These are phyloP conservation scores for Theileria annulata DNA, from an alignment of 169 alveolate species.

Conservation along the genomic window DNA sequence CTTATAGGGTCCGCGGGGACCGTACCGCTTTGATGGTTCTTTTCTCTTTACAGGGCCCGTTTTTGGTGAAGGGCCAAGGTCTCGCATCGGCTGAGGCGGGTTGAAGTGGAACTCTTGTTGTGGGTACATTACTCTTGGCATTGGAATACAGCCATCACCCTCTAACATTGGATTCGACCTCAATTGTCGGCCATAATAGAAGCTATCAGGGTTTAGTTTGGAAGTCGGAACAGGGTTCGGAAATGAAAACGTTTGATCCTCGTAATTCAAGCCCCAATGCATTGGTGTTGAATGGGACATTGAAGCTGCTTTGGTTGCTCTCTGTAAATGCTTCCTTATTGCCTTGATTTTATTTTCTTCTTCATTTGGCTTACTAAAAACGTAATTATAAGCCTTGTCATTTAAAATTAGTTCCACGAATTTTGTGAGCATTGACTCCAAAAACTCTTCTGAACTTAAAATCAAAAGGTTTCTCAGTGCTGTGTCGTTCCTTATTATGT, in stretches of 20 bases:
- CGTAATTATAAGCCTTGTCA: conserved; percentile 6
- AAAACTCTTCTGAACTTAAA: conserved; percentile 15
- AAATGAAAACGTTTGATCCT: conserved; percentile 1
- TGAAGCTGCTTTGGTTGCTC: conserved; percentile 17
- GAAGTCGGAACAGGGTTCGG: conserved; percentile 32
- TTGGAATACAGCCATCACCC: conserved; percentile 16
- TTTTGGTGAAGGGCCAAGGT: background rate
- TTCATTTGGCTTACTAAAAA: background rate
- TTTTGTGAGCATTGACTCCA: conserved; percentile 7
- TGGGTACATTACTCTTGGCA: conserved; percentile 25
- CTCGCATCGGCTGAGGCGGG: background rate
- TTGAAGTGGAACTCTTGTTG: background rate
- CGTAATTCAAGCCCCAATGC: conserved; percentile 18
- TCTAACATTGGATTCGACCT: background rate
- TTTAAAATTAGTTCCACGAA: conserved; percentile 4
- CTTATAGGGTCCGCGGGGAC: background rate
- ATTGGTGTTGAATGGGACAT: conserved; percentile 11
- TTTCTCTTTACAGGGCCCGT: background rate
- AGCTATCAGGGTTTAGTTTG: conserved; percentile 3
- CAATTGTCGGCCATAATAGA: conserved; percentile 1
- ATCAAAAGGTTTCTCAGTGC: conserved; percentile 24
- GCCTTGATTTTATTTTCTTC: conserved; percentile 1
- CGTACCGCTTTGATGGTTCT: conserved; percentile 1
- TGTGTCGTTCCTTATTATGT: conserved; percentile 2
- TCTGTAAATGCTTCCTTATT: background rate